Evolutionary conservation across 2,329 filamentous ascomycete species (phyloP), one percentile per base, ranked within the genome.

Genomic region (Xylaria sp.): DNA sequence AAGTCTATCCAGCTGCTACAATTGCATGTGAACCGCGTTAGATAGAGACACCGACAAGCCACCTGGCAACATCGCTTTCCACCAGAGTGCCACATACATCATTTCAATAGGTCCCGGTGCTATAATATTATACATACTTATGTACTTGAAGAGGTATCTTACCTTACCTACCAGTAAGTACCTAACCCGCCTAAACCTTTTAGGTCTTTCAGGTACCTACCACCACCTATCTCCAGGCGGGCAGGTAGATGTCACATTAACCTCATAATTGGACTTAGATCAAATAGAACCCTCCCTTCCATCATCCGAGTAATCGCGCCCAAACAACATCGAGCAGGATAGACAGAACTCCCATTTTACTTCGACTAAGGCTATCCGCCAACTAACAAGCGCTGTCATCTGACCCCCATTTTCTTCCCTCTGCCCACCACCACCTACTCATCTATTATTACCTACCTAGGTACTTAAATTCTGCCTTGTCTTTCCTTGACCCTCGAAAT

Each of bases 51-150:
- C 37, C 18, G 73, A 73, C 74, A 73, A 76, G 72, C 71, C 74
- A 76, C 65, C 69, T 76, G 75, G 73, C 74, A 74, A 68, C 62
- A 65, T 70, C 48, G 59, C 54, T 69, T 69, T 59, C 25, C 37
- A 56, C 50, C 4, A 15, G 18, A 18, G 52, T 60, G 48, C 39
- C 25, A 61, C 50, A 52, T 56, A 56, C 51, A 64, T 56, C 52
- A 69, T 67, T 54, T 44, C 56, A 31, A 37, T 25, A 25, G 23
- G 23, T 25, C 23, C 1, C 23, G 28, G 28, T 48, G 12, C 34
- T 37, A 37, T 37, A 10, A 37, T 37, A 37, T 37, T 37, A n/a
- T n/a, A n/a, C n/a, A n/a, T n/a, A n/a, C n/a, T n/a, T n/a, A n/a
- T n/a, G 7, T 10, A 28, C 34, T 8, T 10, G 8, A 37, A 37